phyloP scores from a whole-genome alignment of 1,284 basidiomycete genomes.

The Anthracocystis panici-leucophaei region DNA sequence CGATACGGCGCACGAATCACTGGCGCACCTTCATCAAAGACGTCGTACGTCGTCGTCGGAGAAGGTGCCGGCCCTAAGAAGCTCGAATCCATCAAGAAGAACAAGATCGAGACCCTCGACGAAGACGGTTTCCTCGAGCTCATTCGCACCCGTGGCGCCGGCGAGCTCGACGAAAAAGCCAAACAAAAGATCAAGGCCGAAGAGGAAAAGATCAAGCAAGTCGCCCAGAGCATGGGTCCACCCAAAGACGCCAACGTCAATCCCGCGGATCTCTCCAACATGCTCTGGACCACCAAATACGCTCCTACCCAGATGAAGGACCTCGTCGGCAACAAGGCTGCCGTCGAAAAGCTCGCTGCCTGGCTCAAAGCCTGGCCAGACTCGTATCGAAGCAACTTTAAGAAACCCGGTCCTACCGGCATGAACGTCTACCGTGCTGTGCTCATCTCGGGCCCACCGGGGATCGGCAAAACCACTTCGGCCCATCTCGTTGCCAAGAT shows the following conservation, averaged over 20 bases:
- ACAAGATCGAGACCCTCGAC: slow-evolving; percentile 79
- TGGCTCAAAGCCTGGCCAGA: slow-evolving; percentile 86
- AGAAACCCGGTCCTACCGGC: slow-evolving; percentile 91
- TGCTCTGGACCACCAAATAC: slow-evolving; percentile 94
- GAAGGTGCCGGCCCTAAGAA: slow-evolving; percentile 89
- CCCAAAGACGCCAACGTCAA: slow-evolving; percentile 36
- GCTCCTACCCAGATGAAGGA: slow-evolving; percentile 89
- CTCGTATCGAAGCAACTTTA: slow-evolving; percentile 73
- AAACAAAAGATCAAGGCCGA: slow-evolving; percentile 86
- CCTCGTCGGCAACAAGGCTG: slow-evolving; percentile 92
- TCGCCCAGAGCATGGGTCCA: slow-evolving; percentile 58
- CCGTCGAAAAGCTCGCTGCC: slow-evolving; percentile 82
- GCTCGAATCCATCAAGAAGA: slow-evolving; percentile 84
- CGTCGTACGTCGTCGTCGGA: slow-evolving; percentile 89
- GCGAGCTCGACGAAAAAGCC: slow-evolving; percentile 80
- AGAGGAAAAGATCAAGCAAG: slow-evolving; percentile 72
- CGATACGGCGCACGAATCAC: slow-evolving; percentile 84
- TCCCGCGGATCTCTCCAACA: slow-evolving; percentile 70
- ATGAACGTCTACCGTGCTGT: slow-evolving; percentile 89
- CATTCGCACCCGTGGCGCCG: slow-evolving; percentile 57
- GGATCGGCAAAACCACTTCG: slow-evolving; percentile 97
- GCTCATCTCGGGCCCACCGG: slow-evolving; percentile 90
- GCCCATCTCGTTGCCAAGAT: slow-evolving; percentile 91
- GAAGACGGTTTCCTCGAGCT: slow-evolving; percentile 90
- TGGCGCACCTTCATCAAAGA: slow-evolving; percentile 87